Evolutionary conservation across 2,329 filamentous ascomycete species (phyloP).

Genomic region (Pseudonectria foliicola): DNA sequence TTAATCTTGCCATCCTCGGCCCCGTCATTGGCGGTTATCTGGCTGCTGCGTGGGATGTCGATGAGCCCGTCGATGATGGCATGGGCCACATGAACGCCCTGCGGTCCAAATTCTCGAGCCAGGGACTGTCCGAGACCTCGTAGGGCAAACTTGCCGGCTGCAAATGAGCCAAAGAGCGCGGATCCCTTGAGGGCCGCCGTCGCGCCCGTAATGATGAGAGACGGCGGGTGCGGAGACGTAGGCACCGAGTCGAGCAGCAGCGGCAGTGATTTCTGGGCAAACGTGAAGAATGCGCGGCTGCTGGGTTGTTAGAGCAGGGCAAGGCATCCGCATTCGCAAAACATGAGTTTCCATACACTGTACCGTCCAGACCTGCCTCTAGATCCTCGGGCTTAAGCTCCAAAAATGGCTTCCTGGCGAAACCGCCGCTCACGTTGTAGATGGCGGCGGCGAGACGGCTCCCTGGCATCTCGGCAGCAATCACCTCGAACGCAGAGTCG

Average conservation of each 20-base stretch:
- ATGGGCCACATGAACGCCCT: conserved; percentile 78
- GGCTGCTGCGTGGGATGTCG: conserved; percentile 66
- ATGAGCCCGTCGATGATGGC: conserved; percentile 80
- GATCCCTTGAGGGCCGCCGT: conserved; percentile 72
- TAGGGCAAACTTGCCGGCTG: conserved; percentile 72
- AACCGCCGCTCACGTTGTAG: conserved; percentile 58
- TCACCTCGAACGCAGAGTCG: conserved; percentile 52
- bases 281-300: conserved; percentile 65
- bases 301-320: conserved; percentile 2
- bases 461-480: conserved; percentile 51
- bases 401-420: conserved; percentile 49
- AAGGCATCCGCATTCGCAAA: no score
- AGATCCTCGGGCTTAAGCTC: conserved; percentile 47
- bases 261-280: conserved; percentile 65
- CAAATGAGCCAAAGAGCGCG: conserved; percentile 63
- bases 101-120: conserved; percentile 75
- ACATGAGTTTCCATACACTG: no score
- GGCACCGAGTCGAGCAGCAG: conserved; percentile 57
- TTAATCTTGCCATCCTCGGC: conserved; percentile 57
- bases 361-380: conserved; percentile 36
- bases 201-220: conserved; percentile 79
- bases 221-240: conserved; percentile 56
- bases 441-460: conserved; percentile 56
- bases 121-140: conserved; percentile 68
- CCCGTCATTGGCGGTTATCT: conserved; percentile 36